Evolutionary conservation across 257 asterid genomes (phyloP).

Genomic region (Ocimum tenuiflorum): DNA sequence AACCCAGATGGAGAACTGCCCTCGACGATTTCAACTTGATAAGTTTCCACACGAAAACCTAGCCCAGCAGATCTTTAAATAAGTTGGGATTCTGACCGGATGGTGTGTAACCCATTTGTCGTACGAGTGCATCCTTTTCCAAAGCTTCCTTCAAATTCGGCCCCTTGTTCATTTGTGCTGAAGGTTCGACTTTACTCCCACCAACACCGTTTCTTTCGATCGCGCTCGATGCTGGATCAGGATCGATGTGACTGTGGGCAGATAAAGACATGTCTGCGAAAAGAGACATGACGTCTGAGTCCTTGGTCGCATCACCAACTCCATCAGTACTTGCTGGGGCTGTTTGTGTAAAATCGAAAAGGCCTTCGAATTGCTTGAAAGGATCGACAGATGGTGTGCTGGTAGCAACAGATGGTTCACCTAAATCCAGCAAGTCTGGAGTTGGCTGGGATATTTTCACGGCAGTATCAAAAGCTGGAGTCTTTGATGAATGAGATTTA

Average conservation of each 20-base stretch:
- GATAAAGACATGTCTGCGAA: constrained; percentile 49
- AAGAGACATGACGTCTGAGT: constrained; percentile 54
- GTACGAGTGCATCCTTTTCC: constrained; percentile 81
- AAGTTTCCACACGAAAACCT: constrained; percentile 10
- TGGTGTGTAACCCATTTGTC: constrained; percentile 92
- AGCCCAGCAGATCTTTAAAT: constrained; percentile 78
- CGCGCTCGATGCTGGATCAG: constrained; percentile 22
- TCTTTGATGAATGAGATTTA: constrained; percentile 36
- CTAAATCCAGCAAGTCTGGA: constrained; percentile 84
- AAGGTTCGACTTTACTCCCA: constrained; percentile 22
- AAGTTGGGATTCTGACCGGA: constrained; percentile 82
- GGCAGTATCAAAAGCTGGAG: constrained; percentile 31
- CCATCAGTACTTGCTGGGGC: constrained; percentile 31
- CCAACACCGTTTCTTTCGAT: constrained; percentile 39
- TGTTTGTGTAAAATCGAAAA: constrained; percentile 50
- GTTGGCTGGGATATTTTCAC: constrained; percentile 56
- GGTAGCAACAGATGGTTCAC: constrained; percentile 49
- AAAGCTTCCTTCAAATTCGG: constrained; percentile 64
- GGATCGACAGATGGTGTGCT: constrained; percentile 56
- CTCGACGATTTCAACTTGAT: constrained; percentile 2
- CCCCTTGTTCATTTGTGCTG: constrained; percentile 47
- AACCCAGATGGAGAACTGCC: constrained; percentile 7
- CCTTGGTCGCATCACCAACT: constrained; percentile 25
- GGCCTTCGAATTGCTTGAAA: constrained; percentile 82
- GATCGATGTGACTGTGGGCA: constrained; percentile 26